Evolutionary conservation across 1,284 basidiomycete species (phyloP), one percentile per base, ranked within the genome.

Genomic region (Trichosporon ovoides): DNA sequence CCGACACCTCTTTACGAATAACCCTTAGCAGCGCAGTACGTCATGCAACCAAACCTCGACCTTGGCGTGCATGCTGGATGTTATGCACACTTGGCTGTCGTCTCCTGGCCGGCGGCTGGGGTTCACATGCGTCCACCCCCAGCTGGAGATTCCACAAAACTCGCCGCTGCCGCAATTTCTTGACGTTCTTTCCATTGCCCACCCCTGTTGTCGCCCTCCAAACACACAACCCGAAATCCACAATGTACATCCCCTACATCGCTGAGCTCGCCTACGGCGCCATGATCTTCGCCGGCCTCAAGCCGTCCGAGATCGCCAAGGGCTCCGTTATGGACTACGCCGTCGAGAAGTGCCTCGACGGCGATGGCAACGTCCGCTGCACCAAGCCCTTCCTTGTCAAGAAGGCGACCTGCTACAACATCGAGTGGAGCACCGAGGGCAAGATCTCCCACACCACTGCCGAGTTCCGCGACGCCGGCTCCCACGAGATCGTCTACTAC

Each of bases 401-500:
- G 38, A 75, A 77, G 61, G 65, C 62, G 16, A 75, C 66, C 14
- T 75, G 73, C 60, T 77, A 77, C 70, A 63, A 68, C 38, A 57
- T 78, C 62, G 67, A 71, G 54, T 78, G 76, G 76, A 63, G 60
- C 28, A 78, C 76, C 50, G 71, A 75, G 22, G 76, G 76, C 35
- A 56, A 66, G n/a, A 52, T 77, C 37, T 64, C 66, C 3, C 76
- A 78, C 66, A 78, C 76, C 7, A 78, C 76, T 28, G 69, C 70
- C 46, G 76, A 78, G 59, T 57, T 78, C 40, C 63, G 73, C 51
- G 72, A 77, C 57, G 76, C 72, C 9, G 73, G 70, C 12, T 65
- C 59, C 40, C 63, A 70, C 67, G 73, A 75, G 67, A 69, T 74
- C 48, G 71, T 74, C 43, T 75, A 65, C 60, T 77, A 75, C 67